Conservation (phyloP, 2,329 filamentous ascomycete species). For the Didymella segeticola region DNA sequence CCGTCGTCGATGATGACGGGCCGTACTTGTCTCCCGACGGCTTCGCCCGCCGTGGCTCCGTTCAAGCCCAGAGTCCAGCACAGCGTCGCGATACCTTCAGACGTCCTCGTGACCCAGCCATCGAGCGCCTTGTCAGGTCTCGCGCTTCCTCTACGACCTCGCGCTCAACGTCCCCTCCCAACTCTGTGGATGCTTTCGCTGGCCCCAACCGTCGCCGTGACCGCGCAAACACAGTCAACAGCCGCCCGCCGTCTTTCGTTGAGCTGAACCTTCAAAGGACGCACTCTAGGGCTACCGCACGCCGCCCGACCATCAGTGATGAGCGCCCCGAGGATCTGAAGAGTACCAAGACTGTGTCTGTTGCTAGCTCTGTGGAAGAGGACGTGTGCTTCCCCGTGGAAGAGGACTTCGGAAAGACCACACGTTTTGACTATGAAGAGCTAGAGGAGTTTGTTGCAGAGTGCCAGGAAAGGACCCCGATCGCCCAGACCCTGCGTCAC, state of each 20-base stretch:
- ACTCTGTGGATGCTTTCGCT: constrained; percentile 97
- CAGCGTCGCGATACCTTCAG: constrained; percentile 54
- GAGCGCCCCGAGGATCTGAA: constrained; percentile 64
- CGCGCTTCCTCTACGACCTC: constrained; percentile 61
- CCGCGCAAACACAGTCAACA: constrained; percentile 72
- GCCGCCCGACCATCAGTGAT: constrained; percentile 65
- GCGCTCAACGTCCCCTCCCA: constrained; percentile 84
- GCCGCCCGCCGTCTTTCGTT: constrained; percentile 58
- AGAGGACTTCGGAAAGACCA: constrained; percentile 74
- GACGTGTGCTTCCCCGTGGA: constrained; percentile 89
- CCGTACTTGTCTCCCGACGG: constrained; percentile 49
- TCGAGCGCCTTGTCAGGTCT: constrained; percentile 49
- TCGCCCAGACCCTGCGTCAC: constrained; percentile 50
- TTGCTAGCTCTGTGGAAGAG: constrained; percentile 77
- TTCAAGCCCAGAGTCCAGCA: constrained; percentile 41
- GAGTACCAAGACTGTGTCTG: constrained; percentile 67
- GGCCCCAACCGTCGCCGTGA: constrained; percentile 86
- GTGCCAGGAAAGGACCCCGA: constrained; percentile 55
- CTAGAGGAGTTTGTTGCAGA: constrained; percentile 88
- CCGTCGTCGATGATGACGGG: constrained; percentile 76
- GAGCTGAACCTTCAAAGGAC: constrained; percentile 72
- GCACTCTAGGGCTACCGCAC: constrained; percentile 70
- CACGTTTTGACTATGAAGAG: constrained; percentile 89
- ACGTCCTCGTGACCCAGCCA: constrained; percentile 45
- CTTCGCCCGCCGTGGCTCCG: constrained; percentile 58